These are phyloP conservation scores for Hypoxylon rubiginosum DNA, from an alignment of 2,329 filamentous ascomycete genomes.

Conservation along the genomic window DNA sequence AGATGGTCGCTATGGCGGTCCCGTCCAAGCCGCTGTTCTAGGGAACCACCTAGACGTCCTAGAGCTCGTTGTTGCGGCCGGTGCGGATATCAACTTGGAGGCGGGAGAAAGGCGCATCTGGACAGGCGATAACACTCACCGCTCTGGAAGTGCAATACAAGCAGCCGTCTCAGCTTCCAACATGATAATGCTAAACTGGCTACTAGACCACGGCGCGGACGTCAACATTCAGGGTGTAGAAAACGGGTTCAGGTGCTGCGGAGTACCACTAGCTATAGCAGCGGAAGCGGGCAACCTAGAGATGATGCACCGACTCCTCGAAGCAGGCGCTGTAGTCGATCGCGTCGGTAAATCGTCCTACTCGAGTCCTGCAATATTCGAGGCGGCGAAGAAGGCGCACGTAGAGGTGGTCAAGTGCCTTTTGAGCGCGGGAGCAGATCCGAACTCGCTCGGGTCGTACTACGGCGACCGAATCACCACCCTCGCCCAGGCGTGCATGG, in stretches of 20 bases:
- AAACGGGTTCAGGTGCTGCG: neutral
- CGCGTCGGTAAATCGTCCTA: neutral
- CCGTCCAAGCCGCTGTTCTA: slow-evolving; percentile 1
- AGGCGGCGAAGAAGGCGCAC: neutral
- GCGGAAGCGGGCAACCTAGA: neutral
- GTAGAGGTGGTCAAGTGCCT: neutral
- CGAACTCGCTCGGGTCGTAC: neutral
- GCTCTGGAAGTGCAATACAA: neutral
- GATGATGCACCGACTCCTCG: neutral
- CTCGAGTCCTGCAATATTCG: neutral
- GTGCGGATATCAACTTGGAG: neutral
- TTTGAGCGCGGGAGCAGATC: neutral
- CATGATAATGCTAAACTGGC: neutral
- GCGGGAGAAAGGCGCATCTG: neutral
- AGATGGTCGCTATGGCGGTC: neutral
- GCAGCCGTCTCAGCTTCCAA: neutral
- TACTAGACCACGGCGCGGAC: neutral
- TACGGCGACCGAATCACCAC: neutral
- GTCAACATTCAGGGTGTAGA: neutral
- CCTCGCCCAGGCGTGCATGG: neutral
- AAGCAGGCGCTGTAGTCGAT: neutral
- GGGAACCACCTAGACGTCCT: neutral
- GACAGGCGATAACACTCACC: neutral
- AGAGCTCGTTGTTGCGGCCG: neutral
- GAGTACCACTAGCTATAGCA: neutral